These are phyloP conservation scores for Sclerotinia borealis DNA, from an alignment of 2,329 filamentous ascomycete species.

Conservation along the genomic window DNA sequence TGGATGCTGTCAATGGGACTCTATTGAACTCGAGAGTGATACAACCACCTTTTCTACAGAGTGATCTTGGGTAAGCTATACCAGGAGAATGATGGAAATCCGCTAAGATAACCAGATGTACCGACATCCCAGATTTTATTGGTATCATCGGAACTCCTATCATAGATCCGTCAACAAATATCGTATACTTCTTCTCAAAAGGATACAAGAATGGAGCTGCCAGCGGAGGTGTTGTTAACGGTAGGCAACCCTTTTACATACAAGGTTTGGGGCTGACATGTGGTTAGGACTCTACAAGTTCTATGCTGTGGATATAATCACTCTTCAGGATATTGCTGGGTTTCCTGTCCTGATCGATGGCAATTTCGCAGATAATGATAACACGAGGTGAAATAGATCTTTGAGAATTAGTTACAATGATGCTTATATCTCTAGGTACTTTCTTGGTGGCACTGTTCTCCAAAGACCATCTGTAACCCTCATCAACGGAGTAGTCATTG, in stretches of 20 bases:
- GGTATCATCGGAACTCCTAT: conserved; percentile 21
- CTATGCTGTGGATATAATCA: conserved; percentile 33
- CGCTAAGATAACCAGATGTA: conserved; percentile 30
- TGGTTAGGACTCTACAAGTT: conserved; percentile 28
- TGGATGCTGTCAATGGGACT: conserved; percentile 48
- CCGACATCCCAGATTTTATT: conserved; percentile 19
- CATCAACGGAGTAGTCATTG: conserved; percentile 39
- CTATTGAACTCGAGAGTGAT: conserved; percentile 44
- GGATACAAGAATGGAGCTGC: conserved; percentile 17
- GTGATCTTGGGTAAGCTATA: conserved; percentile 30
- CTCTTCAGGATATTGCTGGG: conserved; percentile 33
- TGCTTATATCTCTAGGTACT: conserved; percentile 31
- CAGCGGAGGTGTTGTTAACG: conserved; percentile 25
- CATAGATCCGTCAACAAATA: conserved; percentile 19
- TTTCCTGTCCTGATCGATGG: conserved; percentile 43
- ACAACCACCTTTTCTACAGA: conserved; percentile 41
- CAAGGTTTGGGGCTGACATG: neutral
- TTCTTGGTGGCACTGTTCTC: conserved; percentile 41
- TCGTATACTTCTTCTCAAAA: conserved; percentile 22
- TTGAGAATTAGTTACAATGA: neutral
- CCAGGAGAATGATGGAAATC: too few species aligned
- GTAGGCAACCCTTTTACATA: conserved; percentile 2
- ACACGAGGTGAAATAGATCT: conserved; percentile 28
- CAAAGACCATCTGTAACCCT: conserved; percentile 39
- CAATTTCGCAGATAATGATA: conserved; percentile 40